Evolutionary conservation across 1,284 basidiomycete species (phyloP).

Genomic region (Ceratobasidium sp.): DNA sequence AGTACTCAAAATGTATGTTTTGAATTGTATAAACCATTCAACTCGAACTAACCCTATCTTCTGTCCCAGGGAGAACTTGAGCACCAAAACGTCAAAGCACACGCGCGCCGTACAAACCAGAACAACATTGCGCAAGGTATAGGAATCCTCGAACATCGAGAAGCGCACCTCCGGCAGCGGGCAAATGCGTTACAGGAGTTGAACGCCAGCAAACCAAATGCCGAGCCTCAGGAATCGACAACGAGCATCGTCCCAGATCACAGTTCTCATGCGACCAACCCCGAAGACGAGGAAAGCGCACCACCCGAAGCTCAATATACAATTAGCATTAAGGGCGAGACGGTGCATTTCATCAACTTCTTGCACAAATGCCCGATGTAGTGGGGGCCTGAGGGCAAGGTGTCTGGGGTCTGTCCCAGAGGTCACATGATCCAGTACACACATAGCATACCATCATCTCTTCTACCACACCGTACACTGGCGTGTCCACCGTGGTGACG

Average conservation of each 20-base stretch:
- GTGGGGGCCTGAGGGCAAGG: no score
- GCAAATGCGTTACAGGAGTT: neutral
- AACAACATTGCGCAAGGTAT: neutral
- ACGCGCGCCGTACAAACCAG: neutral
- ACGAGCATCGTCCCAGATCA: neutral
- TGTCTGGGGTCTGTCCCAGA: no score
- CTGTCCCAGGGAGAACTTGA: constrained; percentile 47
- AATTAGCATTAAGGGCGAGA: neutral
- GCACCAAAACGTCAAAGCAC: constrained; percentile 45
- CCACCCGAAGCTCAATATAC: neutral
- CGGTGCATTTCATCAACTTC: neutral
- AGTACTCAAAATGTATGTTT: constrained; percentile 50
- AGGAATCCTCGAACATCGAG: neutral
- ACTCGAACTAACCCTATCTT: neutral
- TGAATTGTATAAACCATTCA: constrained; percentile 12
- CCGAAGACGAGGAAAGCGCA: neutral
- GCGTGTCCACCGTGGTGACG: no score
- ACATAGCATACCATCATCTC: no score
- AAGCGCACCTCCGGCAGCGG: neutral
- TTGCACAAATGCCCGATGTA: no score
- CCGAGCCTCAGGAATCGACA: neutral
- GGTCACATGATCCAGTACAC: no score
- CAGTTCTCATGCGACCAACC: neutral
- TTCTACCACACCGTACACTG: no score
- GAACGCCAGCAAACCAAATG: neutral